Conservation (phyloP, 164 flowering plant species). For the Annona cherimola region DNA sequence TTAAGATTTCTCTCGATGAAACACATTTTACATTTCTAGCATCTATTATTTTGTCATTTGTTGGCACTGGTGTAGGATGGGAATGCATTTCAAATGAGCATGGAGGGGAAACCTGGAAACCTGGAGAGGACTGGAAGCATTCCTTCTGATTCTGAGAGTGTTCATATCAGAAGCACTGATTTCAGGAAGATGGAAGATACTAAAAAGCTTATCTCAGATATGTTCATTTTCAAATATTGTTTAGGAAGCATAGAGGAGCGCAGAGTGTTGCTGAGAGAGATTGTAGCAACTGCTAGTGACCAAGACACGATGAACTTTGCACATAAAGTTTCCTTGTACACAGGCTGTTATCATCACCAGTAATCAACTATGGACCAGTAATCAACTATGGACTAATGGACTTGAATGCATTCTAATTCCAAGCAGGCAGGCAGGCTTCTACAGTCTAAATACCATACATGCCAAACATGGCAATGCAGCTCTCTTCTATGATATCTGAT, state of each 20-base stretch:
- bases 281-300: slow-evolving; percentile 46
- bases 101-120: slow-evolving; percentile 30
- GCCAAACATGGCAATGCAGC: not conserved
- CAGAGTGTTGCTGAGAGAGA: slow-evolving; percentile 63
- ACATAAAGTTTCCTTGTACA: slow-evolving; percentile 61
- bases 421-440: not conserved
- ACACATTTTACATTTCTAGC: not conserved
- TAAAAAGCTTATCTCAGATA: slow-evolving; percentile 49
- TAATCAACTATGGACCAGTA: slow-evolving; percentile 45
- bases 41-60: not conserved
- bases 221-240: slow-evolving; percentile 67
- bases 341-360: slow-evolving; percentile 91
- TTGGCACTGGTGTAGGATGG: slow-evolving; percentile 31
- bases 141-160: slow-evolving; percentile 61
- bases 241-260: slow-evolving; percentile 65
- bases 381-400: not conserved
- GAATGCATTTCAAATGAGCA: slow-evolving; percentile 20
- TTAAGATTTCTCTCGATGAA: not conserved
- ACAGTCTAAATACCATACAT: not conserved
- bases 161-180: slow-evolving; percentile 38
- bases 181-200: slow-evolving; percentile 24
- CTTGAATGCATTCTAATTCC: not conserved
- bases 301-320: slow-evolving; percentile 59
- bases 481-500: not conserved
- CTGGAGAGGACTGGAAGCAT: slow-evolving; percentile 36